Percentiles rank a stretch among this genome's conserved stretches.
Evolutionary conservation across 306 rosid species (phyloP).

Genomic region (Vigna unguiculata): DNA sequence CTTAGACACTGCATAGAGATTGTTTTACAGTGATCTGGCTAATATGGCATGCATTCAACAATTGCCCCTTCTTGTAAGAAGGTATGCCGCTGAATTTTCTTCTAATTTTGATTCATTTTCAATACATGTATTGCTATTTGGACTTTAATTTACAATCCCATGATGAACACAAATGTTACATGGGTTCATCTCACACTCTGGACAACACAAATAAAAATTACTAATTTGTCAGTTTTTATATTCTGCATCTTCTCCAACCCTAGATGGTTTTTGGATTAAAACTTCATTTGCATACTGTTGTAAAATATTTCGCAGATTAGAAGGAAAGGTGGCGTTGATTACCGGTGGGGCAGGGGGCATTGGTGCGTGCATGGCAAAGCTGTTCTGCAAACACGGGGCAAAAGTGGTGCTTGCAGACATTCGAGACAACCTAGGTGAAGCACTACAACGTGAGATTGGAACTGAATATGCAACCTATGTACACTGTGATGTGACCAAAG

Average conservation of each 20-base stretch:
- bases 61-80: neutral
- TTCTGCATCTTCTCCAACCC: no score
- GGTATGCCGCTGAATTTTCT: constrained; percentile 16
- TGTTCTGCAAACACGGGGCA: constrained; percentile 48
- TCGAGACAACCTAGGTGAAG: constrained; percentile 38
- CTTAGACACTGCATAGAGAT: neutral
- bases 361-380: constrained; percentile 47
- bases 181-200: no score
- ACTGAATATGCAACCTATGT: neutral
- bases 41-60: constrained; percentile 17
- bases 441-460: constrained; percentile 16
- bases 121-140: neutral
- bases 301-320: constrained; percentile 14
- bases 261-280: no score
- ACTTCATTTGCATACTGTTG: neutral
- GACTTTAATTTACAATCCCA: neutral
- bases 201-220: no score
- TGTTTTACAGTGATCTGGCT: neutral
- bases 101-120: neutral
- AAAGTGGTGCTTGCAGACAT: constrained; percentile 50
- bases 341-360: constrained; percentile 49
- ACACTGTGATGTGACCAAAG: constrained; percentile 51
- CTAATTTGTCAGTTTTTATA: no score
- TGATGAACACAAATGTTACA: no score
- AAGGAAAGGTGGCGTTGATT: constrained; percentile 48